A percentile compares a stretch with the other conserved stretches of the same genome.
Evolutionary conservation across 208 protist genomes (phyloP).

Genomic region (Novymonas esmeraldas): DNA sequence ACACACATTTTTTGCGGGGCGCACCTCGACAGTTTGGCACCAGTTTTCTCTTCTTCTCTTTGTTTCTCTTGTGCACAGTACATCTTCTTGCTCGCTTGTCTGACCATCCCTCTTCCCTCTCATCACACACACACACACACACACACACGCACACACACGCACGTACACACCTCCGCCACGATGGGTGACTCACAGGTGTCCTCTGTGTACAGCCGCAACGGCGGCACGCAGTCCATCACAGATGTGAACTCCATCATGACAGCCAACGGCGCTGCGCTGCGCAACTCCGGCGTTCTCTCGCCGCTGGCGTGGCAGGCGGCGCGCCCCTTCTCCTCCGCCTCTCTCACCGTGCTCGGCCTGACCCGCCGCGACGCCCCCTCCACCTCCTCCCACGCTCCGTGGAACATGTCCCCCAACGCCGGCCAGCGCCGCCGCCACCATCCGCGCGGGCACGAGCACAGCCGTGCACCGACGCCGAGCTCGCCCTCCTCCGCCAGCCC

Average conservation of each 20-base stretch:
- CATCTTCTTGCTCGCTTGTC: too few species aligned
- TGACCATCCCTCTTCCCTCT: too few species aligned
- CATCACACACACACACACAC: background rate
- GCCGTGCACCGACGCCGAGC: background rate
- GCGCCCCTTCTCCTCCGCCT: background rate
- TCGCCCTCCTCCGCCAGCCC: background rate
- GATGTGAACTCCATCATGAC: conserved; percentile 11
- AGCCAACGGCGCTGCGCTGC: background rate
- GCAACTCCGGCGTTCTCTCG: conserved; percentile 18
- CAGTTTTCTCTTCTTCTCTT: too few species aligned
- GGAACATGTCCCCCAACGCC: background rate
- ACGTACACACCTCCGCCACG: conserved; percentile 12
- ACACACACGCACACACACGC: background rate
- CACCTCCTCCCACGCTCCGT: conserved; percentile 1
- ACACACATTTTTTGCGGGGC: conserved; percentile 1
- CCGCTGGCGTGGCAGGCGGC: conserved; percentile 4
- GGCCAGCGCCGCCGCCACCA: background rate
- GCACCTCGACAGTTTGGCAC: background rate
- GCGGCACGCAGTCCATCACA: background rate
- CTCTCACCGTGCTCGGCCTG: conserved; percentile 4
- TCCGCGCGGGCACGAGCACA: background rate
- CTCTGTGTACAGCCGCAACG: background rate
- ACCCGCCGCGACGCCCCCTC: conserved; percentile 12
- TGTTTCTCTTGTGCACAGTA: too few species aligned
- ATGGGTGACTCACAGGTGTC: conserved; percentile 11